These are phyloP conservation scores for Leonotis leonurus DNA, from an alignment of 257 asterid genomes.

Conservation along the genomic window DNA sequence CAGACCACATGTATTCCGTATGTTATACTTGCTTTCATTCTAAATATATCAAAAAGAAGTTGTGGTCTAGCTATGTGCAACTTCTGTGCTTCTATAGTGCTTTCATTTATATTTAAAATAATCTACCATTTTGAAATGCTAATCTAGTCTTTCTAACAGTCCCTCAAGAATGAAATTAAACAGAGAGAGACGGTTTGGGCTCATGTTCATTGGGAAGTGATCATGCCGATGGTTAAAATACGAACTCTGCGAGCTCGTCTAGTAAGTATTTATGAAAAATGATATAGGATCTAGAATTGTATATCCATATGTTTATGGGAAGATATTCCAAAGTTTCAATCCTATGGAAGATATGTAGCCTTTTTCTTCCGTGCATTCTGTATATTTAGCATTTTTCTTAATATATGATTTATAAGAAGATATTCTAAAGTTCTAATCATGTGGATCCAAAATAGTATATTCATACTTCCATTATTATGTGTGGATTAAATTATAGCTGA, in stretches of 20 bases:
- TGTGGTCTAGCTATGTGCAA: slow-evolving; percentile 10
- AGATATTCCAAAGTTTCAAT: no score
- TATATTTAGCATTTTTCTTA: no score
- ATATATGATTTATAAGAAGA: background rate
- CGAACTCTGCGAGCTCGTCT: slow-evolving; percentile 91
- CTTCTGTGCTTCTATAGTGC: background rate
- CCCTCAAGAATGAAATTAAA: slow-evolving; percentile 92
- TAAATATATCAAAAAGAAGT: background rate
- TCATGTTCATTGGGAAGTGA: slow-evolving; percentile 71
- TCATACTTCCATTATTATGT: background rate
- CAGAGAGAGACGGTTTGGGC: slow-evolving; percentile 74
- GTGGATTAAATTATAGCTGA: background rate
- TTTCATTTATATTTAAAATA: slow-evolving; percentile 5
- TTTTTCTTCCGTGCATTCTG: no score
- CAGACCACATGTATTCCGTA: slow-evolving; percentile 93
- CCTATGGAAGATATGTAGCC: no score
- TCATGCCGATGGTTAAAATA: slow-evolving; percentile 65
- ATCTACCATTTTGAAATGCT: slow-evolving; percentile 11
- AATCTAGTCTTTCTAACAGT: slow-evolving; percentile 40
- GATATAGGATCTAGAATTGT: slow-evolving; percentile 13
- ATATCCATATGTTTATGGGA: slow-evolving; percentile 8
- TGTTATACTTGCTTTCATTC: slow-evolving; percentile 27
- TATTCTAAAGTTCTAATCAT: background rate
- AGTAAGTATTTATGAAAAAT: slow-evolving; percentile 44
- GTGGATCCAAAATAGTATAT: background rate